Conservation (phyloP, 1,284 basidiomycete genomes). For the Tilletia indica region DNA sequence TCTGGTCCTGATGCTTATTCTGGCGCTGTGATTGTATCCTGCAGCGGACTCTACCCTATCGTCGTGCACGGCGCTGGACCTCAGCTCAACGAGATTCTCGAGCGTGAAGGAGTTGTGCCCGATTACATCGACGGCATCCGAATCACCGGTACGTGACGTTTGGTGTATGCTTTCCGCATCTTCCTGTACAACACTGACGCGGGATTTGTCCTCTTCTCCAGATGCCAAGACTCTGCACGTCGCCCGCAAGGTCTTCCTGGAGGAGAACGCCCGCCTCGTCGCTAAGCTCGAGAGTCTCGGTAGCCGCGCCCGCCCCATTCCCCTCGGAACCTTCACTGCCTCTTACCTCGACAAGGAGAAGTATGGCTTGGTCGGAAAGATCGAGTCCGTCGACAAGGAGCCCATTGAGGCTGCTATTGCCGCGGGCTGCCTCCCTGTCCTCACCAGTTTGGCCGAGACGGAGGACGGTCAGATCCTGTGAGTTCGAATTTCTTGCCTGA, state of each 20-base stretch:
- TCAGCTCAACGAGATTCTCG: constrained; percentile 55
- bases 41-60: constrained; percentile 51
- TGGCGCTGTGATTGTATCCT: neutral
- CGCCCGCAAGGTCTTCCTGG: constrained; percentile 53
- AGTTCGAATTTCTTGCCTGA: neutral
- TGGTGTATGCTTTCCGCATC: constrained; percentile 62
- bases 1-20: neutral
- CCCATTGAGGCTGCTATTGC: constrained; percentile 56
- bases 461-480: constrained; percentile 53
- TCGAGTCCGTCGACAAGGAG: constrained; percentile 55
- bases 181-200: constrained; percentile 72
- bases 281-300: constrained; percentile 56
- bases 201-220: neutral
- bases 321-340: constrained; percentile 53
- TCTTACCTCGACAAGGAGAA: constrained; percentile 55
- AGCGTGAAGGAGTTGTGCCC: constrained; percentile 54
- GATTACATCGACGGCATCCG: constrained; percentile 56
- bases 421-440: constrained; percentile 55
- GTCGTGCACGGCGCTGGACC: constrained; percentile 56
- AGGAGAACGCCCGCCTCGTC: constrained; percentile 54
- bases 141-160: constrained; percentile 40
- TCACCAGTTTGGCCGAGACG: constrained; percentile 52
- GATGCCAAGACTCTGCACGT: constrained; percentile 54
- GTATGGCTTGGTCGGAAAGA: constrained; percentile 56
- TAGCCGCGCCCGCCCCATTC: constrained; percentile 53